Conservation (phyloP, 2,329 filamentous ascomycete genomes). For the Ophiosphaerella herpotricha region DNA sequence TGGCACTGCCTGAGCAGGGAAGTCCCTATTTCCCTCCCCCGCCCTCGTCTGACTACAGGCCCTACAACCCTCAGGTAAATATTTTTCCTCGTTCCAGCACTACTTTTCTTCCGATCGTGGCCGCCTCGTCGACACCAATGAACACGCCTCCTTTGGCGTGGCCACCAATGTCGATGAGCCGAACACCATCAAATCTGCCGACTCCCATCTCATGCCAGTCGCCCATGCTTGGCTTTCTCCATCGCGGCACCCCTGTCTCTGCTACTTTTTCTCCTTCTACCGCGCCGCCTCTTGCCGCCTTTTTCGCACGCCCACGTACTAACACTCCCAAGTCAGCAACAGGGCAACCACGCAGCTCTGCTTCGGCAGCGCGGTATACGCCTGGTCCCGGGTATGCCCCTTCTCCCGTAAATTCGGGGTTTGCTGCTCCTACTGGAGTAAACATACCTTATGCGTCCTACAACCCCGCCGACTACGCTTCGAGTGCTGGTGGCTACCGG, state of each 20-base stretch:
- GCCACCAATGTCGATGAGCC: conserved; percentile 29
- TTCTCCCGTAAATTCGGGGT: conserved; percentile 21
- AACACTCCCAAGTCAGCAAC: conserved; percentile 36
- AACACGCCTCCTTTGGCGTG: conserved; percentile 9
- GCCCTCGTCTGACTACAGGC: conserved; percentile 38
- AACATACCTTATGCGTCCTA: conserved; percentile 34
- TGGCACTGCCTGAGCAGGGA: conserved; percentile 35
- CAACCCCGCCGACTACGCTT: conserved; percentile 37
- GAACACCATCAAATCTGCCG: conserved; percentile 22
- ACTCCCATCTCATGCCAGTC: conserved; percentile 20
- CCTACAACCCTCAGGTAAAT: conserved; percentile 48
- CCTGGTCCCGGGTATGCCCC: conserved; percentile 39
- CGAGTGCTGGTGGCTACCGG: conserved; percentile 21
- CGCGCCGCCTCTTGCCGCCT: conserved; percentile 42
- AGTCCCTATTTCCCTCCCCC: conserved; percentile 40
- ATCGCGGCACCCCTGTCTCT: conserved; percentile 35
- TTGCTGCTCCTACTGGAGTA: conserved; percentile 31
- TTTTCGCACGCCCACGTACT: conserved; percentile 38
- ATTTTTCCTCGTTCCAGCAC: conserved; percentile 35
- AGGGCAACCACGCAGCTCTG: conserved; percentile 15
- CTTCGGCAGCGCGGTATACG: conserved; percentile 36
- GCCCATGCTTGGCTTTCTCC: conserved; percentile 24
- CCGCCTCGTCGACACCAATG: conserved; percentile 25
- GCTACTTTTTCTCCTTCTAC: conserved; percentile 40
- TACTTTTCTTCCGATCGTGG: conserved; percentile 29